These are phyloP conservation scores for Diaporthe longicolla DNA, from an alignment of 2,329 filamentous ascomycete genomes.

Conservation along the genomic window DNA sequence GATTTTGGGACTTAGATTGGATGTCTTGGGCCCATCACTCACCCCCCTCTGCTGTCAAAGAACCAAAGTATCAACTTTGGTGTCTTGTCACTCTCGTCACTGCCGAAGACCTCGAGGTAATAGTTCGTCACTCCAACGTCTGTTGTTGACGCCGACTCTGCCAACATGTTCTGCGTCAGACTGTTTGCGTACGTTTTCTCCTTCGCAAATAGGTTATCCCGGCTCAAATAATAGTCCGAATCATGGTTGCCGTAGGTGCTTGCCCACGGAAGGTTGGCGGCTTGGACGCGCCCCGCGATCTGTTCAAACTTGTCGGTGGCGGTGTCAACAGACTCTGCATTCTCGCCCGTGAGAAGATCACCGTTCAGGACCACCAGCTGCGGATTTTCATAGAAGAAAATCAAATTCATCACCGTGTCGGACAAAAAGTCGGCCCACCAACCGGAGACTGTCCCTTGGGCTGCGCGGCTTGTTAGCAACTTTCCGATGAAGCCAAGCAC, in stretches of 20 bases:
- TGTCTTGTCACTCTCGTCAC: conserved; percentile 6
- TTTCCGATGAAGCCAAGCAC: conserved; percentile 43
- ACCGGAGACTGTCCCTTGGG: conserved; percentile 5
- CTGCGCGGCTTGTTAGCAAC: conserved; percentile 58
- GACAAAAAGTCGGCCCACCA: conserved; percentile 16
- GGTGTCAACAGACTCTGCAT: conserved; percentile 56
- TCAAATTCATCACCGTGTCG: conserved; percentile 58
- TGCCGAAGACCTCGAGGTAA: conserved; percentile 34
- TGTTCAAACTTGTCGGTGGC: conserved; percentile 61
- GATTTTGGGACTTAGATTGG: neutral
- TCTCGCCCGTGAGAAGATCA: conserved; percentile 70
- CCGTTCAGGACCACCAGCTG: conserved; percentile 70
- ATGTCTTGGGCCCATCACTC: neutral
- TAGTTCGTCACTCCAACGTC: conserved; percentile 39
- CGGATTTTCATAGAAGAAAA: conserved; percentile 60
- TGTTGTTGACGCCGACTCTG: conserved; percentile 4
- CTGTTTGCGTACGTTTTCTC: conserved; percentile 41
- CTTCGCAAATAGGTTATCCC: conserved; percentile 41
- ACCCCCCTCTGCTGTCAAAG: conserved; percentile 69
- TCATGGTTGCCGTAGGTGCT: conserved; percentile 69
- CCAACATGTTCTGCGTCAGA: conserved; percentile 38
- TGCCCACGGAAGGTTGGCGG: conserved; percentile 62
- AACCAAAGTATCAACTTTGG: conserved; percentile 68
- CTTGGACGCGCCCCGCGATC: conserved; percentile 61
- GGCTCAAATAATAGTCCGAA: conserved; percentile 61